These are phyloP conservation scores for Trichophyton simii DNA, from an alignment of 2,329 filamentous ascomycete species.

Conservation along the genomic window DNA sequence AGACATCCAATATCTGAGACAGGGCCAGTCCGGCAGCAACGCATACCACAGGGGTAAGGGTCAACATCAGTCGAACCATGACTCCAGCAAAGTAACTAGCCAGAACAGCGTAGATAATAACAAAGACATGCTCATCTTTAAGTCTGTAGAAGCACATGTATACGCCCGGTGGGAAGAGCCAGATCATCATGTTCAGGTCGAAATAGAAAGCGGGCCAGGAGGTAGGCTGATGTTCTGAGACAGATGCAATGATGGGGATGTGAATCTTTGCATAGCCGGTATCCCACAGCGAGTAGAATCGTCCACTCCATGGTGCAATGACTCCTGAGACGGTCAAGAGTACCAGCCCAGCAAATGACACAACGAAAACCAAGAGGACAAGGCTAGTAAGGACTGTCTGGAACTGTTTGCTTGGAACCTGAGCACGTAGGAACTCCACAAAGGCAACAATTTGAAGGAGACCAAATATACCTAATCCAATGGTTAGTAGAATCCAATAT, in stretches of 20 bases:
- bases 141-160: slow-evolving; percentile 96
- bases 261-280: slow-evolving; percentile 98
- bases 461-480: slow-evolving; percentile 69
- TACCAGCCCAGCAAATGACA: slow-evolving; percentile 65
- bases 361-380: slow-evolving; percentile 59
- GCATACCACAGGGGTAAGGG: slow-evolving; percentile 89
- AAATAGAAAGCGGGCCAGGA: slow-evolving; percentile 99
- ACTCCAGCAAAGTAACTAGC: slow-evolving; percentile 97
- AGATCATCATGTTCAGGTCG: slow-evolving; percentile 94
- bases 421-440: slow-evolving; percentile 78
- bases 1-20: slow-evolving; percentile 80
- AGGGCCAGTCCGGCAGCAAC: slow-evolving; percentile 81
- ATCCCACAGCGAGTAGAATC: slow-evolving; percentile 99
- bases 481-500: neutral
- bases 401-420: slow-evolving; percentile 85
- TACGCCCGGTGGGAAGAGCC: slow-evolving; percentile 96
- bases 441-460: slow-evolving; percentile 88
- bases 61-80: slow-evolving; percentile 98
- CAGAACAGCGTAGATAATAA: slow-evolving; percentile 93
- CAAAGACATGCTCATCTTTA: slow-evolving; percentile 91
- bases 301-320: slow-evolving; percentile 93
- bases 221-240: slow-evolving; percentile 96
- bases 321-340: slow-evolving; percentile 73
- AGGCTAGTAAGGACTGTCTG: slow-evolving; percentile 72
- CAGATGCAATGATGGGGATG: slow-evolving; percentile 98